A percentile compares a stretch with the other conserved stretches of the same genome.
Evolutionary conservation across 257 asterid species (phyloP).

Genomic region (Fraxinus pennsylvanica): DNA sequence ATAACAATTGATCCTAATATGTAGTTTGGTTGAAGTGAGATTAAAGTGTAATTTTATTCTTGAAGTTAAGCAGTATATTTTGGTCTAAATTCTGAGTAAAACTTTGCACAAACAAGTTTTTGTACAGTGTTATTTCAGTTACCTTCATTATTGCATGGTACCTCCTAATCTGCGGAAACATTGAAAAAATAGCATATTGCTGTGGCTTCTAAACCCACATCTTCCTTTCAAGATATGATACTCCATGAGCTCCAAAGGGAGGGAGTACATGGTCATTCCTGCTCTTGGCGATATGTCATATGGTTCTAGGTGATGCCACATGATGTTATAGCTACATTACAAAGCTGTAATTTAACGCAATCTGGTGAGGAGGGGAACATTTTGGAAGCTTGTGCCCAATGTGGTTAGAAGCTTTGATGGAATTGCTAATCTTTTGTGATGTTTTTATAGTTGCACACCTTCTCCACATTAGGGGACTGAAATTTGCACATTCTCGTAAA

Average conservation of each 20-base stretch:
- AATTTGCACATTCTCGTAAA: background rate
- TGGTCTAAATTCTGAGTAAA: background rate
- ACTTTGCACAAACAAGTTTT: background rate
- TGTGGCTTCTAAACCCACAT: too few species aligned
- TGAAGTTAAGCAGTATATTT: background rate
- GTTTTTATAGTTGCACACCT: background rate
- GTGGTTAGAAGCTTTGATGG: background rate
- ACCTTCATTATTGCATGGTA: too few species aligned
- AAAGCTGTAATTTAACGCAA: background rate
- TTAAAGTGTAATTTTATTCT: background rate
- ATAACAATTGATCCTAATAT: background rate
- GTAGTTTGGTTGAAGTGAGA: background rate
- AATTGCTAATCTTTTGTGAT: background rate
- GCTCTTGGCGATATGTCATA: too few species aligned
- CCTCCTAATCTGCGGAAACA: too few species aligned
- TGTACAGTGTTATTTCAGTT: background rate
- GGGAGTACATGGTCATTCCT: too few species aligned
- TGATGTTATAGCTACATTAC: too few species aligned
- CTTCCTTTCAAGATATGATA: too few species aligned
- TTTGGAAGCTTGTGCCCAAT: background rate
- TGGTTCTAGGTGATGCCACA: too few species aligned
- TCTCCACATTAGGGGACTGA: background rate
- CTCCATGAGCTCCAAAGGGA: too few species aligned
- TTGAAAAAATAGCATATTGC: too few species aligned
- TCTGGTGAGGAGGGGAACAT: background rate